A percentile compares a stretch with the other conserved stretches of the same genome.
Conservation (phyloP, 352 stramenopile species). For the Pythium chondricola region DNA sequence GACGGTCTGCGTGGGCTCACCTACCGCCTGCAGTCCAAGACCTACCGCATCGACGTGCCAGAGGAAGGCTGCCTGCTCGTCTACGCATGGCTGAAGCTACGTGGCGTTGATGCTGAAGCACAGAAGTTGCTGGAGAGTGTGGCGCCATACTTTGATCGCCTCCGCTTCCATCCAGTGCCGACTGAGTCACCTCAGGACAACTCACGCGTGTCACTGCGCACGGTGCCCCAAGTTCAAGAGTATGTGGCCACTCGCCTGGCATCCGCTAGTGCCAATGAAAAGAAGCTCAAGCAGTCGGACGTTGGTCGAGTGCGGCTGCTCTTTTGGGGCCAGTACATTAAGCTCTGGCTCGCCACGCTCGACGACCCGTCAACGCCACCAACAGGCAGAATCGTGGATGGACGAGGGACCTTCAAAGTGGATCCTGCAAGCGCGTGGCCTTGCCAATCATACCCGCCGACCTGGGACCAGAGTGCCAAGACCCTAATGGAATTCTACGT, state of each 20-base stretch:
- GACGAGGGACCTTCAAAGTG: conserved; percentile 1
- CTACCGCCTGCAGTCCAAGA: conserved; percentile 15
- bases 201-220: conserved; percentile 1
- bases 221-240: not conserved
- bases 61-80: conserved; percentile 21
- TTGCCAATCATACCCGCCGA: conserved; percentile 2
- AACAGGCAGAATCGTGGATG: too few relatives aligned
- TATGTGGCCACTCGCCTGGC: not conserved
- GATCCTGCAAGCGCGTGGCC: conserved; percentile 3
- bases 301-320: not conserved
- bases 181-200: conserved; percentile 5
- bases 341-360: conserved; percentile 14
- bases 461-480: not conserved
- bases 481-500: not conserved
- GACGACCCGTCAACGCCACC: not conserved
- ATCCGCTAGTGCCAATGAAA: not conserved
- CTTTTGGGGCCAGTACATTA: conserved; percentile 9
- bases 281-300: not conserved
- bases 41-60: conserved; percentile 10
- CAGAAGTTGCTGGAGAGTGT: conserved; percentile 7
- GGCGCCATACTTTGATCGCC: conserved; percentile 6
- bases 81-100: conserved; percentile 15
- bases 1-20: not conserved
- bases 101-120: not conserved
- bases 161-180: conserved; percentile 14